Evolutionary conservation across 2,329 filamentous ascomycete genomes (phyloP).

Genomic region (Diaporthe ilicicola): DNA sequence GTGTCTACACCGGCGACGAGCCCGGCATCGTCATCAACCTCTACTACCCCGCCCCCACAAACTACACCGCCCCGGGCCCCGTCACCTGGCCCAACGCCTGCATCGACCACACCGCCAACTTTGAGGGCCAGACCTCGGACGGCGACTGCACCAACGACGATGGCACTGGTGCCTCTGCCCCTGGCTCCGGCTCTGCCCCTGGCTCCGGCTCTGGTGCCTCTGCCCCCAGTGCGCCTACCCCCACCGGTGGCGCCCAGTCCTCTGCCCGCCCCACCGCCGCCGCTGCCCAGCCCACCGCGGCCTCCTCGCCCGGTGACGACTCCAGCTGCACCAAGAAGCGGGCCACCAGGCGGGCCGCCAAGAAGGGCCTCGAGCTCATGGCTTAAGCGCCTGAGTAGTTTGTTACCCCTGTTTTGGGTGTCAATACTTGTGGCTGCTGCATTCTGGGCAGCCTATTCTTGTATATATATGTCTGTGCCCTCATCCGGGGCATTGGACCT

Average conservation of each 20-base stretch:
- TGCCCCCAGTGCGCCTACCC: not conserved
- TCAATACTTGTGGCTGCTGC: not conserved
- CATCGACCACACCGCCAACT: constrained; percentile 49
- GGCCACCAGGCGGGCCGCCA: not conserved
- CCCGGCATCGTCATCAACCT: constrained; percentile 46
- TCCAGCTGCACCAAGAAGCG: constrained; percentile 20
- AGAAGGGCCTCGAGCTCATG: constrained; percentile 20
- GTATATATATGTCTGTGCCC: constrained; percentile 13
- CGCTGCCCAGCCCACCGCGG: not conserved
- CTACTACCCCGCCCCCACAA: constrained; percentile 46
- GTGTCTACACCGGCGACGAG: constrained; percentile 44
- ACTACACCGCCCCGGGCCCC: constrained; percentile 45
- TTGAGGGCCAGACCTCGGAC: constrained; percentile 42
- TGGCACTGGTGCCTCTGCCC: constrained; percentile 11
- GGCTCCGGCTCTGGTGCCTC: not conserved
- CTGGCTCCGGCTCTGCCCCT: not conserved
- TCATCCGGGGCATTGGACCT: not conserved
- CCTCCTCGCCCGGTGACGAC: not conserved
- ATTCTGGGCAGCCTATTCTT: not conserved
- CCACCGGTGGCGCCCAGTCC: not conserved
- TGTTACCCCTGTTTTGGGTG: not conserved
- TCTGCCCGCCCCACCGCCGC: not conserved
- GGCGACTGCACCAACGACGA: constrained; percentile 45
- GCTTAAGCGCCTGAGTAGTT: not conserved
- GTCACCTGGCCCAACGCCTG: constrained; percentile 45